Conservation (phyloP, 2,329 filamentous ascomycete species). For the Trichoderma lentiforme region DNA sequence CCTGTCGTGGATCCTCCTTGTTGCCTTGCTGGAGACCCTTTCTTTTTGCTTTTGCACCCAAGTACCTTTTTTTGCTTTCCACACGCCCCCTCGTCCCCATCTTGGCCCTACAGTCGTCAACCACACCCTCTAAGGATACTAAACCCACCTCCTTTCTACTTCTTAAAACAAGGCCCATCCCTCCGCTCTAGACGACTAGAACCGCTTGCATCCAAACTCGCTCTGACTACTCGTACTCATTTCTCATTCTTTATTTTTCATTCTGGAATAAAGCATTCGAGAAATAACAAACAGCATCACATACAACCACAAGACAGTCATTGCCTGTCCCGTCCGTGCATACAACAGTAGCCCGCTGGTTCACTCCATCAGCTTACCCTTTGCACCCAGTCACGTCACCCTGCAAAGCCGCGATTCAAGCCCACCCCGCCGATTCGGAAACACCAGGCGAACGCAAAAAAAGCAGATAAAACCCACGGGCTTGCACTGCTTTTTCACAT, state of each 20-base stretch:
- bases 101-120: neutral
- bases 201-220: neutral
- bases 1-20: constrained; percentile 18
- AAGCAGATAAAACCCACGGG: neutral
- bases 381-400: constrained; percentile 8
- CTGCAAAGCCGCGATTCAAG: constrained; percentile 4
- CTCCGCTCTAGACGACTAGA: constrained; percentile 3
- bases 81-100: neutral
- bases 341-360: neutral
- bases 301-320: neutral
- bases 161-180: constrained; percentile 18
- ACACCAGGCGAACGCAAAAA: neutral
- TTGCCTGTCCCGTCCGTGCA: neutral
- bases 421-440: constrained; percentile 7
- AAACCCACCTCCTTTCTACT: constrained; percentile 13
- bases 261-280: neutral
- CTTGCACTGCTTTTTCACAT: neutral
- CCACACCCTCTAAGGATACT: neutral
- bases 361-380: neutral
- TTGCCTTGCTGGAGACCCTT: constrained; percentile 17
- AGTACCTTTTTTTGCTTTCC: neutral
- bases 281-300: neutral
- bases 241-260: neutral
- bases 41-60: neutral
- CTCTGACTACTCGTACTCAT: neutral